phyloP scores from a whole-genome alignment of 1,139 yeast genomes.

The Geotrichum armillariae region DNA sequence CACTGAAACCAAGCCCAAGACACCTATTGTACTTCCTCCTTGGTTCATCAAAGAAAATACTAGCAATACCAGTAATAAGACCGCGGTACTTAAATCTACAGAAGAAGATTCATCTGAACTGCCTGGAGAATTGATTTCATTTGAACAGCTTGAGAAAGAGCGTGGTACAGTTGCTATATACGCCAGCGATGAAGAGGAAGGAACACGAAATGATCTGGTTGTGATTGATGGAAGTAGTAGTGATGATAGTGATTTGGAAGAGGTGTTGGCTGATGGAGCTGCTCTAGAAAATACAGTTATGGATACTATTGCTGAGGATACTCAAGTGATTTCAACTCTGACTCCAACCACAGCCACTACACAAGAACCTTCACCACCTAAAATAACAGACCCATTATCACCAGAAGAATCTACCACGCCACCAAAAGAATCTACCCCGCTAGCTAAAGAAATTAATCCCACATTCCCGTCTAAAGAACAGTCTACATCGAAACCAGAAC shows the following conservation, averaged over 20 bases:
- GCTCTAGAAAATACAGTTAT: neutral
- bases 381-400: neutral
- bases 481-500: neutral
- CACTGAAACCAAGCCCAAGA: no score
- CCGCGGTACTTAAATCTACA: no score
- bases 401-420: neutral
- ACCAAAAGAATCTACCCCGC: no score
- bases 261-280: neutral
- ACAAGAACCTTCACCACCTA: neutral
- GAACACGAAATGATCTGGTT: conserved; percentile 6
- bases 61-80: no score
- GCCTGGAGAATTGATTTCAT: neutral
- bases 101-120: neutral
- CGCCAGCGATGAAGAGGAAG: conserved; percentile 14
- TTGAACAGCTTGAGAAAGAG: conserved; percentile 23
- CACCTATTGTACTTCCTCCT: conserved; percentile 9
- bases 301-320: neutral
- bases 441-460: no score
- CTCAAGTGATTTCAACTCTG: neutral
- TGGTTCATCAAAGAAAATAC: conserved; percentile 10
- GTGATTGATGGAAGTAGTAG: conserved; percentile 16
- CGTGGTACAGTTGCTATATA: neutral
- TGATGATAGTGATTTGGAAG: neutral
- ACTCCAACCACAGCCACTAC: neutral
- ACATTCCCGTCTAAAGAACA: no score